A percentile compares a stretch with the other conserved stretches of the same genome.
Conservation (phyloP, 768 basidiomycete genomes). For the Punctularia strigosozonata region DNA sequence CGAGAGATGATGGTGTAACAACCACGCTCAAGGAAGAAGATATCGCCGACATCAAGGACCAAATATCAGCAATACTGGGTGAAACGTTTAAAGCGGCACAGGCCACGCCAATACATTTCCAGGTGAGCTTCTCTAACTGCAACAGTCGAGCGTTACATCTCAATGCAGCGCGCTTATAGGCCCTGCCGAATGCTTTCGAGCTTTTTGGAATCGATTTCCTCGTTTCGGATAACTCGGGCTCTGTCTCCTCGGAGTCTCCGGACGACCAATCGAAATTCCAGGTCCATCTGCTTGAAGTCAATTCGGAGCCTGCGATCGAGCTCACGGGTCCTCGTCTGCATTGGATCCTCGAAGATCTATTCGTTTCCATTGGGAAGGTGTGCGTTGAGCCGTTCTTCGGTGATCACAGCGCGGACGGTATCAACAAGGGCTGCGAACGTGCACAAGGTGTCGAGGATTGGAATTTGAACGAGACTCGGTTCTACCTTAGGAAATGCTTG, state of each 20-base stretch:
- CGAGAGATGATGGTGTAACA: neutral
- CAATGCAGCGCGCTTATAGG: slow-evolving; percentile 26
- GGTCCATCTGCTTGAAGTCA: slow-evolving; percentile 80
- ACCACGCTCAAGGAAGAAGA: slow-evolving; percentile 23
- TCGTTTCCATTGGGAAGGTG: slow-evolving; percentile 53
- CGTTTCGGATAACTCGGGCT: slow-evolving; percentile 32
- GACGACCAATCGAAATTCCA: slow-evolving; percentile 24
- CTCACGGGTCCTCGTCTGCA: slow-evolving; percentile 76
- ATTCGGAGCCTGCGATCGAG: slow-evolving; percentile 93
- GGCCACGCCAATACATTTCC: slow-evolving; percentile 74
- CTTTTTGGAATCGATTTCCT: slow-evolving; percentile 93
- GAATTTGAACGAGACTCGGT: slow-evolving; percentile 37
- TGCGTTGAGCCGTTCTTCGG: slow-evolving; percentile 61
- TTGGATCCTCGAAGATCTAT: slow-evolving; percentile 75
- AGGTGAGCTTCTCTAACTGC: slow-evolving; percentile 31
- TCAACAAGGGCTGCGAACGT: slow-evolving; percentile 4
- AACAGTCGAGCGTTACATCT: neutral
- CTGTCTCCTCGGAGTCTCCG: slow-evolving; percentile 8
- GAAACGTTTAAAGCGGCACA: slow-evolving; percentile 84
- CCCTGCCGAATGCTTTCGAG: slow-evolving; percentile 87
- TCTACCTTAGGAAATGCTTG: slow-evolving; percentile 58
- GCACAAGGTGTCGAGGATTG: slow-evolving; percentile 27
- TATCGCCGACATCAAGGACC: slow-evolving; percentile 39
- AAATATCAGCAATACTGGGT: slow-evolving; percentile 53
- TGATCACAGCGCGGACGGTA: no score